Evolutionary conservation across 768 basidiomycete genomes (phyloP), one percentile per base, ranked within the genome.

Genomic region (Leccinellum albellum): DNA sequence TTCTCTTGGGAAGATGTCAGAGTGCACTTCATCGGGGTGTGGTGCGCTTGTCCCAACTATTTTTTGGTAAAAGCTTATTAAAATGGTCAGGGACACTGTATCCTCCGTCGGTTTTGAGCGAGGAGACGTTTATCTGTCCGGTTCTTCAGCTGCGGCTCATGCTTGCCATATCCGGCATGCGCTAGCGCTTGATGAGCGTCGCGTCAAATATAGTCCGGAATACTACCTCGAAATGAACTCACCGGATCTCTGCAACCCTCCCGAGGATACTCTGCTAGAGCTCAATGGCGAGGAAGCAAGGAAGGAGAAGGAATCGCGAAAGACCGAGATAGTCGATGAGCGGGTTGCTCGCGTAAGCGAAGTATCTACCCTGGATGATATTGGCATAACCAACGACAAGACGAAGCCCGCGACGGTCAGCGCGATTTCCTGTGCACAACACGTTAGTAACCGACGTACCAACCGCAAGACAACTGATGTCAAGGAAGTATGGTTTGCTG

Each of bases 91-190:
- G 83, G 85, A 87, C 57, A 86, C 84, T 2, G 85, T 87, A 7
- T 78, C 79, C 40, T 85, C 84, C 0, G 83, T 86, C 23, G 84
- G 84, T 12, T 49, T 83, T 40, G 73, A 84, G 53, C 76, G 56
- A 40, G 59, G 78, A 2, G 75, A 75, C 35, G 70, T 79, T 6
- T 65, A 61, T 23, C 73, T 85, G 1, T 85, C 84, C 0, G 86
- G 85, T 63, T 80, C 80, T 0, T 77, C 75, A 4, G 80, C 79
- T 14, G 82, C 83, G 54, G 79, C 74, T 8, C 79, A 79, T 54
- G 79, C 85, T 37, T 74, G 74, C 4, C 77, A 79, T 14, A 84
- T 87, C 70, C 77, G 86, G 9, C 85, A 88, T 55, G 84, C 84
- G 1, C 65, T 87, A n/a, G 68, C 84, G 0, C 76, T 88, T 21